Evolutionary conservation across 805 yeast species (phyloP).

Genomic region (Saturnispora dispora): DNA sequence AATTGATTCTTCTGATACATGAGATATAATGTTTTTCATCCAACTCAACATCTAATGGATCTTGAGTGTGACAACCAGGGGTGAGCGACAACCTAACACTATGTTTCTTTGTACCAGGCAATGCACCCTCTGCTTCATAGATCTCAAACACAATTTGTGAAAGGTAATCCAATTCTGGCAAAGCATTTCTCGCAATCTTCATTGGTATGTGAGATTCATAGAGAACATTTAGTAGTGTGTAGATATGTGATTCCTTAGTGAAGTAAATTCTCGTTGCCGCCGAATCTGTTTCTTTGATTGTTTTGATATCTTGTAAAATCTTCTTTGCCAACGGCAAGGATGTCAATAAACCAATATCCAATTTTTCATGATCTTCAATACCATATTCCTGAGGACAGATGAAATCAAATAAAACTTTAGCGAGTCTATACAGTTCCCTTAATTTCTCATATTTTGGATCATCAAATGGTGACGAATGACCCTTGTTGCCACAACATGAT

Average conservation of each 20-base stretch:
- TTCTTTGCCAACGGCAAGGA: conserved; percentile 90
- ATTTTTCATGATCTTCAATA: conserved; percentile 86
- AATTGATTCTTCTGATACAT: conserved; percentile 81
- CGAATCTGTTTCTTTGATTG: conserved; percentile 65
- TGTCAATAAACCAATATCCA: conserved; percentile 91
- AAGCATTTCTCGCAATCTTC: conserved; percentile 87
- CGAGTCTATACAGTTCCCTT: conserved; percentile 79
- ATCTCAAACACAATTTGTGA: conserved; percentile 92
- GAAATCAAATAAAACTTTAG: conserved; percentile 91
- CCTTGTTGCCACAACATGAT: conserved; percentile 10
- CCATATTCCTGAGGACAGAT: conserved; percentile 99
- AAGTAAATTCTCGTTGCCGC: conserved; percentile 87
- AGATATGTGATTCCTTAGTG: conserved; percentile 95
- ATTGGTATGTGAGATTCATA: conserved; percentile 93
- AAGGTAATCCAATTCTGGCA: conserved; percentile 91
- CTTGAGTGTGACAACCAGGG: conserved; percentile 98
- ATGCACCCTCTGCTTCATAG: conserved; percentile 64
- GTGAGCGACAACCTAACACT: conserved; percentile 86
- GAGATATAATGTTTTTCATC: conserved; percentile 96
- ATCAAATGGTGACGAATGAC: conserved; percentile 49
- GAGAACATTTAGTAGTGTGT: conserved; percentile 81
- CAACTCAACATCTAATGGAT: conserved; percentile 91
- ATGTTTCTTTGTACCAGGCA: conserved; percentile 67
- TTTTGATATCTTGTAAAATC: conserved; percentile 68
- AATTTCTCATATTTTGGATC: conserved; percentile 70